phyloP scores from a whole-genome alignment of 2,329 filamentous ascomycete species.

The Bipolaris zeicola region DNA sequence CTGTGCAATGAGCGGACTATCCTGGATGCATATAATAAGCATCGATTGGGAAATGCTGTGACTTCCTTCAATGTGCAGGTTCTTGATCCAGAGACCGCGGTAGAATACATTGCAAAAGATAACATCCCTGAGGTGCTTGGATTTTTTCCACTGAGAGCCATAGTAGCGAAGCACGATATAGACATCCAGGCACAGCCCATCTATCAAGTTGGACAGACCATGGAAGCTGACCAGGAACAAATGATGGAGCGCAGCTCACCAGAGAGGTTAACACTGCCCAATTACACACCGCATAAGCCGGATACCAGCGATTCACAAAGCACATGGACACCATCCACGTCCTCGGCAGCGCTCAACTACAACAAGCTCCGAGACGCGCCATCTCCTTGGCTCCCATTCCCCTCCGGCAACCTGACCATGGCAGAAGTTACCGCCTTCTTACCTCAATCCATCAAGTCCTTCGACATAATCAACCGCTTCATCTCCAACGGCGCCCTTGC shows the following conservation, averaged over 20 bases:
- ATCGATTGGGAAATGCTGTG: slow-evolving; percentile 14
- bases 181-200: slow-evolving; percentile 3
- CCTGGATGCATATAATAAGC: slow-evolving; percentile 21
- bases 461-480: slow-evolving; percentile 31
- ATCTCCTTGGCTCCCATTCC: slow-evolving; percentile 23
- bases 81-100: not conserved
- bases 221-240: not conserved
- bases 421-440: slow-evolving; percentile 34
- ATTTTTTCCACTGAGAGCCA: slow-evolving; percentile 15
- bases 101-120: slow-evolving; percentile 9
- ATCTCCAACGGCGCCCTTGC: slow-evolving; percentile 26
- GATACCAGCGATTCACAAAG: not conserved
- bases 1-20: slow-evolving; percentile 6
- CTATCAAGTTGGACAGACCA: slow-evolving; percentile 4
- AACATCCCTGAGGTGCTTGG: slow-evolving; percentile 12
- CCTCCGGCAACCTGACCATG: slow-evolving; percentile 30
- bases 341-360: not conserved
- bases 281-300: not conserved
- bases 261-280: not conserved
- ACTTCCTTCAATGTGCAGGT: slow-evolving; percentile 1
- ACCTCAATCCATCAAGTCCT: slow-evolving; percentile 29
- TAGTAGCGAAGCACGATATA: slow-evolving; percentile 2
- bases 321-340: not conserved
- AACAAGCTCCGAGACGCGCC: slow-evolving; percentile 28
- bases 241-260: not conserved